Evolutionary conservation across 2,329 filamentous ascomycete species (phyloP), one percentile per base, ranked within the genome.

Genomic region (Zymoseptoria passerinii): DNA sequence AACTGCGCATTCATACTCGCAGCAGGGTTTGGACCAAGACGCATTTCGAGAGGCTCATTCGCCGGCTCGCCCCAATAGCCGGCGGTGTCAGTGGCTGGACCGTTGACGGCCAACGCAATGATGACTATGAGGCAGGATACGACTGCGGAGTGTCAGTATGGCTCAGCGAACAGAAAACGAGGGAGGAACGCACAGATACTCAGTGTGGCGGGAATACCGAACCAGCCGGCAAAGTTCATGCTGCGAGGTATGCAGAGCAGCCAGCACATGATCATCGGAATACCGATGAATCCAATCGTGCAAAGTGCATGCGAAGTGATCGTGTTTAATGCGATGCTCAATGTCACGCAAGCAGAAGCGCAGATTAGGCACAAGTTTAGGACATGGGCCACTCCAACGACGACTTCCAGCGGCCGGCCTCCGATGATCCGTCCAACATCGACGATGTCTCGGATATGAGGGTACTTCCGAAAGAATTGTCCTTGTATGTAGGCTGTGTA

Each of bases 101-200:
- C 23, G 4, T 23, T 23, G 23, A 23, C 23, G 23, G 23, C 23
- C 23, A 23, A 23, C 23, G 23, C 23, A 23, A 23, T 23, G 23
- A 23, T 23, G 23, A 23, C 23, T 23, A 23, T 4, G 23, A 23
- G 23, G 23, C 23, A 23, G 23, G 23, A 23, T 23, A 23, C 23
- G 23, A 23, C 23, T 23, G 23, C 23, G 2, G 2, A 2, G 4
- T 23, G 23, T 23, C 23, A 23, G 23, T 4, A 23, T 2, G 4
- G 23, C 23, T 23, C 23, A 4, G 23, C 23, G 23, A 23, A 23
- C 23, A 23, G 23, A 23, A 3, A 23, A 23, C 89, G 78, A 28
- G 82, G 74, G 28, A 88, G 85, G 23, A 85, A 84, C 2, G 79
- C 65, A 48, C 85, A 68, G 62, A 89, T 85, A 28, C 59, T 63